Conservation (phyloP, 148 eudicot genomes). For the Vaccinium corymbosum region DNA sequence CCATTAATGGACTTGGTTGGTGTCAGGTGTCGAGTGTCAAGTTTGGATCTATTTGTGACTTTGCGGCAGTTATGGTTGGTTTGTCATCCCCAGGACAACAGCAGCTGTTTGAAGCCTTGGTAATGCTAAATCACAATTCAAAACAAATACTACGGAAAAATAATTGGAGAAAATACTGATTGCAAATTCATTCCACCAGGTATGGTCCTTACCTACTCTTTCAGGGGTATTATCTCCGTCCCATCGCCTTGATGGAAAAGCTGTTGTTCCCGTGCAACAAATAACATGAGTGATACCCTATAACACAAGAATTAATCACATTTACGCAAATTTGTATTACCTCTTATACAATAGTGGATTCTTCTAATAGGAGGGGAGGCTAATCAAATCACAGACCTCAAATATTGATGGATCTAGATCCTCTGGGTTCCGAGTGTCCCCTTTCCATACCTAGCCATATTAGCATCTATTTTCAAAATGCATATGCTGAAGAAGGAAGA, state of each 20-base stretch:
- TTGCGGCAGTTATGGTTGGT: not conserved
- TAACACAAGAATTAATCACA: slow-evolving; percentile 10
- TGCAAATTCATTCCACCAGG: slow-evolving; percentile 1
- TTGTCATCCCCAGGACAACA: not conserved
- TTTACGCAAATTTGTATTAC: not conserved
- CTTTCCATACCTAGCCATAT: slow-evolving; percentile 61
- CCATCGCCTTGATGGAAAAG: slow-evolving; percentile 96
- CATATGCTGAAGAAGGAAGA: slow-evolving; percentile 13
- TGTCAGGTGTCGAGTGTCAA: not conserved
- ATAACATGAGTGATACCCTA: slow-evolving; percentile 96
- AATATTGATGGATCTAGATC: slow-evolving; percentile 75
- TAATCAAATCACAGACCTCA: slow-evolving; percentile 54
- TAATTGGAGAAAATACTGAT: not conserved
- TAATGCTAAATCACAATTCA: not conserved
- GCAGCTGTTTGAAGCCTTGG: not conserved
- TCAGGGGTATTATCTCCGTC: slow-evolving; percentile 96
- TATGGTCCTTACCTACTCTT: slow-evolving; percentile 69
- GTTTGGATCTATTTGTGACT: not conserved
- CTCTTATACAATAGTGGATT: not conserved
- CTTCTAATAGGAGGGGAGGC: not conserved
- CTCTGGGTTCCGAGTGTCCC: slow-evolving; percentile 72
- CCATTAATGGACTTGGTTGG: not conserved
- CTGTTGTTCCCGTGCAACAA: slow-evolving; percentile 96
- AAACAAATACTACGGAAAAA: not conserved
- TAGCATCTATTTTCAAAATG: slow-evolving; percentile 25